These are phyloP conservation scores for Calonectria multiphialidica DNA, from an alignment of 2,329 filamentous ascomycete genomes.

Conservation along the genomic window DNA sequence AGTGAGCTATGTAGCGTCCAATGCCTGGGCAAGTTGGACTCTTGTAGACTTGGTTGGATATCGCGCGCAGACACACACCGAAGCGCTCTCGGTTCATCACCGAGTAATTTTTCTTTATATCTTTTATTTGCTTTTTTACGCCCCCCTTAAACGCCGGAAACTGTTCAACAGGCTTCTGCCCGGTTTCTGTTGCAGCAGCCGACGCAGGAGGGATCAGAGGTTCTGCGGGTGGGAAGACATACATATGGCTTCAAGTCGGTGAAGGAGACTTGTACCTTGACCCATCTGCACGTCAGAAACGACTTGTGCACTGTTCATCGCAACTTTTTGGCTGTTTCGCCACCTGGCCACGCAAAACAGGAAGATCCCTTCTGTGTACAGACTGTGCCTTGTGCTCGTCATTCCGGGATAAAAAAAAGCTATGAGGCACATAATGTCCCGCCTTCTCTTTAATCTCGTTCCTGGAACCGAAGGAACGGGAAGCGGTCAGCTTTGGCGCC, in stretches of 20 bases:
- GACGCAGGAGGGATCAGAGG: background rate
- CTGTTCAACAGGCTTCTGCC: background rate
- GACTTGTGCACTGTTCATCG: conserved; percentile 1
- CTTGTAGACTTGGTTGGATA: conserved; percentile 13
- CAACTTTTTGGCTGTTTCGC: background rate
- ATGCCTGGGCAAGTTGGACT: background rate
- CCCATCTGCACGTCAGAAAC: conserved; percentile 19
- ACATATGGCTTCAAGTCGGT: conserved; percentile 21
- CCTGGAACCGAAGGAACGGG: conserved; percentile 15
- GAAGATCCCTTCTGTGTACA: conserved; percentile 13
- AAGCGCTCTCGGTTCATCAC: background rate
- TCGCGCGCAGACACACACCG: conserved; percentile 6
- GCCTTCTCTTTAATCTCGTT: conserved; percentile 3
- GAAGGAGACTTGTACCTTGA: conserved; percentile 4
- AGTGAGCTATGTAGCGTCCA: conserved; percentile 4
- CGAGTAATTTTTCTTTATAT: background rate
- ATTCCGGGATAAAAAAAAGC: background rate
- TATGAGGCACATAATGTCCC: conserved; percentile 22
- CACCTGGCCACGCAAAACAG: background rate
- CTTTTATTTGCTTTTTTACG: background rate
- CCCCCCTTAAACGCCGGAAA: background rate
- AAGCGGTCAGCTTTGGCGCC: conserved; percentile 13
- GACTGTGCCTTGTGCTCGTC: background rate
- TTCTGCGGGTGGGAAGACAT: conserved; percentile 4
- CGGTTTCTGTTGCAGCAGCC: background rate